Percentiles rank a stretch among this genome's conserved stretches.
phyloP scores from a whole-genome alignment of 2,329 filamentous ascomycete genomes.

The Huntiella savannae region DNA sequence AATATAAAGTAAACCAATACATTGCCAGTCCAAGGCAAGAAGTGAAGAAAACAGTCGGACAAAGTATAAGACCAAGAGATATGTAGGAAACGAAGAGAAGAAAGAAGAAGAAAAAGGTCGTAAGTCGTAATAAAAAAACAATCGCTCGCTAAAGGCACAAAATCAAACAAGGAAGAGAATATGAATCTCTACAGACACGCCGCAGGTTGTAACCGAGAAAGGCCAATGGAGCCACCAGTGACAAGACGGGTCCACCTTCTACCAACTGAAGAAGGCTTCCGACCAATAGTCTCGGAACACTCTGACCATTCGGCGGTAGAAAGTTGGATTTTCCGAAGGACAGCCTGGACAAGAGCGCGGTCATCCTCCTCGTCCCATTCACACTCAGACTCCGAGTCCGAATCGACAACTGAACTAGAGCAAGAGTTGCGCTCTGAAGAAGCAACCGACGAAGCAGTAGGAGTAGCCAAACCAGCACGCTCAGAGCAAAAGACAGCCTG shows the following conservation, averaged over 20 bases:
- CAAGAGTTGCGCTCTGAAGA: background rate
- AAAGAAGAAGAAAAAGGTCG: conserved; percentile 5
- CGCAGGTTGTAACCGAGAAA: conserved; percentile 24
- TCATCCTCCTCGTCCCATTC: conserved; percentile 46
- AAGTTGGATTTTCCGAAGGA: conserved; percentile 46
- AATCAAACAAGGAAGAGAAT: background rate
- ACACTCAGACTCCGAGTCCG: conserved; percentile 23
- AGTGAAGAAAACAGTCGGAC: conserved; percentile 2
- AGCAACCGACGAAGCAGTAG: conserved; percentile 3
- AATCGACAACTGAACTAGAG: conserved; percentile 19
- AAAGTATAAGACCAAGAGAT: background rate
- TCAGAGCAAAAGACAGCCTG: conserved; percentile 20
- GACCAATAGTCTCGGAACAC: conserved; percentile 43
- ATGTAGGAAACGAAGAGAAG: background rate
- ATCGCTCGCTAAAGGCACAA: background rate
- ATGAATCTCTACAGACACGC: background rate
- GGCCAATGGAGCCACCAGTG: conserved; percentile 36
- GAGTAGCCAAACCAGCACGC: background rate
- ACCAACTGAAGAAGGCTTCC: conserved; percentile 36
- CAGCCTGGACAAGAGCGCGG: conserved; percentile 44
- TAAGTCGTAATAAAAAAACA: background rate
- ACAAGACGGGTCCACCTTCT: conserved; percentile 46
- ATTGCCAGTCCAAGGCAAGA: conserved; percentile 3
- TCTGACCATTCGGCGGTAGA: conserved; percentile 48
- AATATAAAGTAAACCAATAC: conserved; percentile 2